Evolutionary conservation across 1,139 yeast species (phyloP), one percentile per base, ranked within the genome.

Genomic region (Hyphopichia pseudoburtonii): DNA sequence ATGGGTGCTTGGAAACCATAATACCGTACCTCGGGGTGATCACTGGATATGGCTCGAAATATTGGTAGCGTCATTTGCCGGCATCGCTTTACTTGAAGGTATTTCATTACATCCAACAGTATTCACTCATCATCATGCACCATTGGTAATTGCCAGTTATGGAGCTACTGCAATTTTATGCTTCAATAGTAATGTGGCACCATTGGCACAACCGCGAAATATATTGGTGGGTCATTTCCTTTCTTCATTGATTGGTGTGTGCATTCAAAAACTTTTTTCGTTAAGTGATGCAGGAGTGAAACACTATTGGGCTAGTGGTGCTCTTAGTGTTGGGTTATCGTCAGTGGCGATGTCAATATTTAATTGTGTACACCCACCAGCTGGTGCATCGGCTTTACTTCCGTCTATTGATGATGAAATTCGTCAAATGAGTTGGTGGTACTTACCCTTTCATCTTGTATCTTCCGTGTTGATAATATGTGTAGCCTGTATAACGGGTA

Each of bases 321-420:
- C 86, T 0, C 54, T 82, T 25, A 66, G 82, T 36, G 84, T 81
- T 5, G 84, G 73, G 0, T 48, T 79, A 2, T 53, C 83, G 1
- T 75, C 83, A 8, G 79, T 76, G 8, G 57, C 64, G 11, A 81
- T 82, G 86, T 60, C 76, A n/a, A 48, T 80, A 0, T 56, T 70
- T 6, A 79, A 79, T 46, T 74, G 82, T 40, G 75, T 80, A 1
- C 89, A 82, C 56, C 89, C 89, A 0, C 89, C 89, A 0, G 83
- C 85, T 1, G 89, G 89, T 2, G 88, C 89, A 1, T 73, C 84
- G 10, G 87, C 89, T 0, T 54, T 82, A 19, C 57, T 82, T 7
- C 86, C 88, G 0, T 62, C 75, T 7, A 52, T 76, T 0, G 83
- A 79, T 41, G 72, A 56, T 0, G 50, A 55, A 5, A 63, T 80